These are phyloP conservation scores for Botrytis tulipae DNA, from an alignment of 2,329 filamentous ascomycete species.

Conservation along the genomic window DNA sequence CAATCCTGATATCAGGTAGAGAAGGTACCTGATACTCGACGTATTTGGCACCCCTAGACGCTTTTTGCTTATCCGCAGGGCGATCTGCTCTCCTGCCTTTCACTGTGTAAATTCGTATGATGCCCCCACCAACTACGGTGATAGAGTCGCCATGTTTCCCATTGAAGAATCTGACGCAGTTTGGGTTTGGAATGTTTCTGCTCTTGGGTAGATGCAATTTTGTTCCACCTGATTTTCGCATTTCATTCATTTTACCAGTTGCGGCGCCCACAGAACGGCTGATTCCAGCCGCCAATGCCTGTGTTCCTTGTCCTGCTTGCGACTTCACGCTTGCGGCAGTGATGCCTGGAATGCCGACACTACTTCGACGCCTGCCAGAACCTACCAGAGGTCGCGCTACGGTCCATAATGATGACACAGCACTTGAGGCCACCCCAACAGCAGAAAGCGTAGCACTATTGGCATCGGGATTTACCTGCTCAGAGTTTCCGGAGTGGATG, in stretches of 20 bases:
- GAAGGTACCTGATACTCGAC: slow-evolving; percentile 63
- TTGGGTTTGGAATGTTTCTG: slow-evolving; percentile 51
- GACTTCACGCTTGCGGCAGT: slow-evolving; percentile 34
- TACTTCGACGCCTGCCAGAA: slow-evolving; percentile 37
- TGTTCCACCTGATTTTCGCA: slow-evolving; percentile 73
- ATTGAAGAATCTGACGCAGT: slow-evolving; percentile 65
- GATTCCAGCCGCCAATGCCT: slow-evolving; percentile 71
- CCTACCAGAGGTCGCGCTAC: slow-evolving; percentile 37
- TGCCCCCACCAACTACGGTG: slow-evolving; percentile 63
- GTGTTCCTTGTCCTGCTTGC: slow-evolving; percentile 67
- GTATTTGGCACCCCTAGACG: slow-evolving; percentile 40
- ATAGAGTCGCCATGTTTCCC: slow-evolving; percentile 61
- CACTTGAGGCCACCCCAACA: slow-evolving; percentile 37
- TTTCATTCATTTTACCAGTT: slow-evolving; percentile 67
- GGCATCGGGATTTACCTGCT: slow-evolving; percentile 39
- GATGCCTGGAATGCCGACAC: slow-evolving; percentile 35
- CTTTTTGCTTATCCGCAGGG: slow-evolving; percentile 56
- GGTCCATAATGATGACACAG: slow-evolving; percentile 38
- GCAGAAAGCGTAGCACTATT: slow-evolving; percentile 49
- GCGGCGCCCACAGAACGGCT: slow-evolving; percentile 68
- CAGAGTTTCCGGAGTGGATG: slow-evolving; percentile 23
- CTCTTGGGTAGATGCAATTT: slow-evolving; percentile 67
- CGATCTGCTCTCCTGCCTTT: slow-evolving; percentile 49
- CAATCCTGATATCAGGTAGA: slow-evolving; percentile 58
- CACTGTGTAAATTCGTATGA: slow-evolving; percentile 59